Percentiles rank a stretch among this genome's conserved stretches.
Evolutionary conservation across 164 flowering plant genomes (phyloP).

Genomic region (Litsea cubeba): DNA sequence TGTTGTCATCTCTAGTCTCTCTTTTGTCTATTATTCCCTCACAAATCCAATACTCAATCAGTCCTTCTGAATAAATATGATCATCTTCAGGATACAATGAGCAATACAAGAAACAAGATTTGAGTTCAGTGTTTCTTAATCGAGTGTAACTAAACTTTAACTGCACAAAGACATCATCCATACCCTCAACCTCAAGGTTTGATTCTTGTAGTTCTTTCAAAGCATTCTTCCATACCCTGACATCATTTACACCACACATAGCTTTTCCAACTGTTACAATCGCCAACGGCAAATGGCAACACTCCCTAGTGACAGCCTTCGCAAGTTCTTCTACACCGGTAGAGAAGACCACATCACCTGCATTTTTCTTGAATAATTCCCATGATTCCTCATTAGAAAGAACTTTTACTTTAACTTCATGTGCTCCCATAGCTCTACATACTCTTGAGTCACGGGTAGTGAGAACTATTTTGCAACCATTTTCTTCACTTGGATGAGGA

Average conservation of each 20-base stretch:
- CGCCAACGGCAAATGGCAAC: neutral
- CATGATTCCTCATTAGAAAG: neutral
- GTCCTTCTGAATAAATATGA: accelerated
- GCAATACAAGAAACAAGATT: neutral
- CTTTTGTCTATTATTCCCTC: neutral
- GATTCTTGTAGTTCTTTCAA: neutral
- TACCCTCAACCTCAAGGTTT: neutral
- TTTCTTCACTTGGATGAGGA: neutral
- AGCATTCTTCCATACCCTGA: neutral
- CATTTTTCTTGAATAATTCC: neutral
- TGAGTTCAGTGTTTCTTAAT: too few relatives aligned
- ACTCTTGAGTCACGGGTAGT: neutral
- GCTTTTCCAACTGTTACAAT: neutral
- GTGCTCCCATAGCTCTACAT: neutral
- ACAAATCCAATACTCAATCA: neutral
- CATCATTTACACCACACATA: neutral
- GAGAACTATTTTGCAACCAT: neutral
- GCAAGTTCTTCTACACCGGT: neutral
- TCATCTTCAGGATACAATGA: neutral
- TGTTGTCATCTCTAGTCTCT: neutral
- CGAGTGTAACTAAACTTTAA: neutral
- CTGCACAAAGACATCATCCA: neutral
- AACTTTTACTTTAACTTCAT: neutral
- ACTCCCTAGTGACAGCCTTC: neutral
- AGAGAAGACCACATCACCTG: neutral